These are phyloP conservation scores for Macadamia tetraphylla DNA, from an alignment of 164 flowering plant species.

Conservation along the genomic window DNA sequence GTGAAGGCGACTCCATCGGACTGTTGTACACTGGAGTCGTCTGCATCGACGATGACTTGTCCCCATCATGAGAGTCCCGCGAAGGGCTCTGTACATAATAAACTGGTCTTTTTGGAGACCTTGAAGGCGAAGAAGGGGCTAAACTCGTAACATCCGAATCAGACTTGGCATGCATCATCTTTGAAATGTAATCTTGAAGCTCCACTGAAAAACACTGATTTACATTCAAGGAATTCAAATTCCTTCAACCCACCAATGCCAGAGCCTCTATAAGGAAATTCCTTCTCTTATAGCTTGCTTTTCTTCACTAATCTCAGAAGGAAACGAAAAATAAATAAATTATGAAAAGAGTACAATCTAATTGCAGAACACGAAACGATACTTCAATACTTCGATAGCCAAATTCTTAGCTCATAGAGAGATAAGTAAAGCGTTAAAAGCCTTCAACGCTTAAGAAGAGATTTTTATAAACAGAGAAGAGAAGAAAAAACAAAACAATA, in stretches of 20 bases:
- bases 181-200: not conserved
- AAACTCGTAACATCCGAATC: conserved; percentile 88
- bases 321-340: no score
- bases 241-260: not conserved
- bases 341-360: no score
- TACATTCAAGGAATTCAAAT: not conserved
- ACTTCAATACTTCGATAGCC: no score
- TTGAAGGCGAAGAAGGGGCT: conserved; percentile 90
- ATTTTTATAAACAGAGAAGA: not conserved
- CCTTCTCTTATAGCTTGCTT: no score
- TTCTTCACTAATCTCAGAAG: no score
- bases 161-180: conserved; percentile 72
- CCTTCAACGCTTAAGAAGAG: not conserved
- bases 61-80: conserved; percentile 93
- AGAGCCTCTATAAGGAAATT: not conserved
- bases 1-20: conserved; percentile 94
- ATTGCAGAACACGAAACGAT: no score
- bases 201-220: not conserved
- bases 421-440: not conserved
- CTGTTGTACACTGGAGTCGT: conserved; percentile 78
- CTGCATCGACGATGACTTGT: conserved; percentile 84
- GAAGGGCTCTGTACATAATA: conserved; percentile 97
- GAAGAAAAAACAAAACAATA: not conserved
- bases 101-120: conserved; percentile 77
- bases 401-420: not conserved